Percentiles rank a stretch among this genome's conserved stretches.
These are phyloP conservation scores for Botrytis hyacinthi DNA, from an alignment of 2,329 filamentous ascomycete genomes.

Conservation along the genomic window DNA sequence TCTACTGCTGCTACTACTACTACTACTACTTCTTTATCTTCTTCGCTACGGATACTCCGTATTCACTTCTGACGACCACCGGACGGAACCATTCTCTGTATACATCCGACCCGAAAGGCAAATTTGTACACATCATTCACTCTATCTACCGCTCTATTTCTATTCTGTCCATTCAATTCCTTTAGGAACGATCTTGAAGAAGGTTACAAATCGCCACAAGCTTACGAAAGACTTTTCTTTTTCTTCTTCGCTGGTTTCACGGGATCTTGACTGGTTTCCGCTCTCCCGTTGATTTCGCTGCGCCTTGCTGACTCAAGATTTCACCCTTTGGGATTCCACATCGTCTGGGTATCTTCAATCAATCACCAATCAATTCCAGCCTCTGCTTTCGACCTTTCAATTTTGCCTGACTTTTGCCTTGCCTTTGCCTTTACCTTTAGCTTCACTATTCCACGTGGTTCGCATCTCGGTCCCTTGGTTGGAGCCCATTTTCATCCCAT, in stretches of 20 bases:
- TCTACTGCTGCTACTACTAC: too few relatives aligned
- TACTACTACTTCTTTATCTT: neutral
- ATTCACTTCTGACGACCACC: neutral
- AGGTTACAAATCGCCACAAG: slow-evolving; percentile 13
- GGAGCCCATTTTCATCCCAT: slow-evolving; percentile 9
- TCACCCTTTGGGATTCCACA: neutral
- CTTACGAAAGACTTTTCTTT: slow-evolving; percentile 14
- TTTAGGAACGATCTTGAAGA: neutral
- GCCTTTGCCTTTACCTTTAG: too few relatives aligned
- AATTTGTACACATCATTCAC: slow-evolving; percentile 5
- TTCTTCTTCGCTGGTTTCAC: slow-evolving; percentile 6
- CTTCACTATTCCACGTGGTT: neutral
- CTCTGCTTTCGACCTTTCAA: neutral
- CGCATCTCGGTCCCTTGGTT: slow-evolving; percentile 14
- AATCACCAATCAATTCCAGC: slow-evolving; percentile 3
- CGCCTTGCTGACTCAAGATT: slow-evolving; percentile 18
- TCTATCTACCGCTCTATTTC: neutral
- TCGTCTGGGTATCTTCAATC: neutral
- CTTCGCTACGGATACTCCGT: neutral
- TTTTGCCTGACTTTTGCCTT: neutral
- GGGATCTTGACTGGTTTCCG: neutral
- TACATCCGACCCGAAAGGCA: slow-evolving; percentile 5
- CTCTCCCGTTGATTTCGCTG: slow-evolving; percentile 1
- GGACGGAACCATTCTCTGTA: slow-evolving; percentile 1
- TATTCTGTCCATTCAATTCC: neutral